Conservation (phyloP, 345 rosid genomes). For the Lagerstroemia speciosa region DNA sequence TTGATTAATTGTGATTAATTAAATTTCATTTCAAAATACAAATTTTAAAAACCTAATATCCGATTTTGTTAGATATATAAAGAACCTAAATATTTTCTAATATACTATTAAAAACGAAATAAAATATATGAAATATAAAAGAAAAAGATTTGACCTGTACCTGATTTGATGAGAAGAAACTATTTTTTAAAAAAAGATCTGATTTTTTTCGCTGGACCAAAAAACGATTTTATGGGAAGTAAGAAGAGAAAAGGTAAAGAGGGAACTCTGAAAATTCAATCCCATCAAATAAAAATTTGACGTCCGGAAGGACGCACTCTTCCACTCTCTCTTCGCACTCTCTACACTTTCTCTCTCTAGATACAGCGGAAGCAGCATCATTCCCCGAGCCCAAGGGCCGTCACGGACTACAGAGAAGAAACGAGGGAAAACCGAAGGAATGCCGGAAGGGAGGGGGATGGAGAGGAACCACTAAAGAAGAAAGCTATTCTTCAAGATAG, state of each 20-base stretch:
- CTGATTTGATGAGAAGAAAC: too few relatives aligned
- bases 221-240: too few relatives aligned
- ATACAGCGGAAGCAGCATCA: not conserved
- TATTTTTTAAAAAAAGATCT: too few relatives aligned
- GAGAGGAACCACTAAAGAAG: not conserved
- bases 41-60: too few relatives aligned
- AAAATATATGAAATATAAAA: not conserved
- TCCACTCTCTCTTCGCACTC: conserved; percentile 14
- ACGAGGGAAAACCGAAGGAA: not conserved
- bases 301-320: conserved; percentile 79
- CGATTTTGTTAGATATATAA: too few relatives aligned
- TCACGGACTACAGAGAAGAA: too few relatives aligned
- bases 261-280: conserved; percentile 41
- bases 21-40: too few relatives aligned
- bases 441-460: not conserved
- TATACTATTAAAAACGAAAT: not conserved
- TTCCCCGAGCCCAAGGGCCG: not conserved
- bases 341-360: conserved; percentile 31
- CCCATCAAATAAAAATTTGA: conserved; percentile 63
- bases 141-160: conserved; percentile 42
- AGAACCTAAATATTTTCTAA: too few relatives aligned
- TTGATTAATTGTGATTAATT: too few relatives aligned
- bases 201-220: too few relatives aligned
- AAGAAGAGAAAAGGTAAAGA: conserved; percentile 21
- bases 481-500: not conserved